Base-by-base conservation (phyloP, 2,329 filamentous ascomycete genomes). In the Neofusicoccum ribis region DNA sequence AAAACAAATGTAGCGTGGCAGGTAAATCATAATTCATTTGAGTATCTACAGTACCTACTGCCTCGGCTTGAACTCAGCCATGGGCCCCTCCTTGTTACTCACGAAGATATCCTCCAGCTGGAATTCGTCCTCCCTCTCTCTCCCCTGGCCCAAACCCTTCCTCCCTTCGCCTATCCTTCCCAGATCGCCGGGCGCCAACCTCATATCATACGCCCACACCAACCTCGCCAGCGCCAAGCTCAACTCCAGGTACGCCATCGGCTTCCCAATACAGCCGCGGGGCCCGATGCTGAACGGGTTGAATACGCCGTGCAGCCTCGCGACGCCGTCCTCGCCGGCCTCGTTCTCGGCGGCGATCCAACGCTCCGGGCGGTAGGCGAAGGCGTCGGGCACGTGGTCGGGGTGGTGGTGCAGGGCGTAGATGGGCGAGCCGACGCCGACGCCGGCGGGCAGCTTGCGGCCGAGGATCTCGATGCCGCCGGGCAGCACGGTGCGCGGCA, bases 241-340 rank as follows among this genome's bases (percentile, higher is more conserved):
- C 83, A 91, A 85, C 79, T 91, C 89, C 47, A 85, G 82, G 70
- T 91, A 90, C 2, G 88, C 88, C 52, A 91, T 76, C 0, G 84
- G 84, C 81, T 91, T 92, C 0, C 89, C 90, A 65, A 92, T 90
- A 72, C 90, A 92, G 1, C 88, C 89, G 11, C 89, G 79, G 0
- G 89, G 87, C 0, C 90, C 90, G 66, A 91, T 80, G 51, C 85
- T 88, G 70, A 92, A 92, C 1, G 91, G 89, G 68, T 89, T 92
- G 77, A 91, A 94, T 3, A 64, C 63, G 15, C n/a, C 44, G 8
- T 44, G 51, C 43, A 59, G 17, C 20, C 31, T 20, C 7, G 20
- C 36, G 11, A 59, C 63, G 1, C n/a, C 52, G 23, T 17, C 20
- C 27, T 58, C 44, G 15, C 34, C 51, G 9, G n/a, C 52, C 31